These are phyloP conservation scores for Deinandra increscens DNA, from an alignment of 129 eudicot genomes.

Conservation along the genomic window DNA sequence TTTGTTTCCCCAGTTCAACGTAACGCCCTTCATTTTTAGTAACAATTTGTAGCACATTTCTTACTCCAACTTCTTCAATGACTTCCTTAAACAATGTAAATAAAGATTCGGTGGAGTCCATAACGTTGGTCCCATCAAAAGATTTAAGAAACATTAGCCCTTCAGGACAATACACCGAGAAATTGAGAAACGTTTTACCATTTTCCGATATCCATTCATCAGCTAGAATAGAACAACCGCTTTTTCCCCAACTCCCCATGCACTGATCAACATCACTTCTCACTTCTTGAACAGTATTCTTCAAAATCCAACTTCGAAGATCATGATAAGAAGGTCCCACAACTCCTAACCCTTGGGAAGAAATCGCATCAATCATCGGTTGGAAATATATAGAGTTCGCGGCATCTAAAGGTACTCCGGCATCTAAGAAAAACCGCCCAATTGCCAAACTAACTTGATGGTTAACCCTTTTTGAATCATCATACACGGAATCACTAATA, in stretches of 20 bases:
- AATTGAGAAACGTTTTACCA: slow-evolving; percentile 52
- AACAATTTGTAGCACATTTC: slow-evolving; percentile 76
- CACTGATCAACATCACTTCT: slow-evolving; percentile 55
- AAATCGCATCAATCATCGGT: slow-evolving; percentile 81
- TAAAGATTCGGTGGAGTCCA: slow-evolving; percentile 46
- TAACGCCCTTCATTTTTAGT: slow-evolving; percentile 61
- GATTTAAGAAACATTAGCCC: slow-evolving; percentile 77
- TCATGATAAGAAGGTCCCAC: slow-evolving; percentile 71
- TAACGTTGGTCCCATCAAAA: slow-evolving; percentile 56
- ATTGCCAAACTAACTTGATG: slow-evolving; percentile 65
- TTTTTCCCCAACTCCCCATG: slow-evolving; percentile 61
- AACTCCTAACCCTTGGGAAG: slow-evolving; percentile 58
- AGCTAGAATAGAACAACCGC: slow-evolving; percentile 80
- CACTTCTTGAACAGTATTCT: slow-evolving; percentile 69
- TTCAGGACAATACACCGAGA: slow-evolving; percentile 71
- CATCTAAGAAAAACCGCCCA: slow-evolving; percentile 72
- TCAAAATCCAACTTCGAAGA: slow-evolving; percentile 69
- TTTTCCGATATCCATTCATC: slow-evolving; percentile 62
- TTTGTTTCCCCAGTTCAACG: slow-evolving; percentile 57
- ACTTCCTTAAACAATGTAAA: slow-evolving; percentile 62
- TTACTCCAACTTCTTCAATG: slow-evolving; percentile 80
- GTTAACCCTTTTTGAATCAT: slow-evolving; percentile 47
- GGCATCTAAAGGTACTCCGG: slow-evolving; percentile 73
- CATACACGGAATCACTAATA: slow-evolving; percentile 14
- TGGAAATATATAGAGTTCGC: slow-evolving; percentile 80